Conservation (phyloP, 768 basidiomycete genomes). For the Tylopilus balloui region DNA sequence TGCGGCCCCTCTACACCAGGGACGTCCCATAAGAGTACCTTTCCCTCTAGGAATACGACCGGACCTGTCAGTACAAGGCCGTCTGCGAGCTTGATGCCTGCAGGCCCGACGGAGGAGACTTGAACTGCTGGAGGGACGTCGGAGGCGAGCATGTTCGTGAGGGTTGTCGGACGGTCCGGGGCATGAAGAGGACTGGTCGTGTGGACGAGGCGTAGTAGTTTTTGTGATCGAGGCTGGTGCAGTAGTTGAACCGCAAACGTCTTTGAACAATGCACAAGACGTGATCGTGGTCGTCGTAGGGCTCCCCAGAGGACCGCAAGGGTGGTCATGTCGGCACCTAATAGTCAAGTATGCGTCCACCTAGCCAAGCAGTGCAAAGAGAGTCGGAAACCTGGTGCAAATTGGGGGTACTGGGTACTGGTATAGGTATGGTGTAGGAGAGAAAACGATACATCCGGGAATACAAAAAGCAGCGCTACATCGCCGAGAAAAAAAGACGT, state of each 20-base stretch:
- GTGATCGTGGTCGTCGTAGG: constrained; percentile 1
- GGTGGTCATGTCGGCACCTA: not conserved
- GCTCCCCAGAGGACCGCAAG: not conserved
- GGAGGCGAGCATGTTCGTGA: constrained; percentile 73
- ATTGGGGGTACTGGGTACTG: too few species aligned
- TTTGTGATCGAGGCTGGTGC: not conserved
- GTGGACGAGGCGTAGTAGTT: constrained; percentile 12
- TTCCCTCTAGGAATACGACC: constrained; percentile 80
- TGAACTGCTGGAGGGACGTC: constrained; percentile 67
- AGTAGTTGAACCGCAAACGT: not conserved
- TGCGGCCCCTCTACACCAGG: constrained; percentile 32
- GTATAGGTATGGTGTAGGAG: too few species aligned
- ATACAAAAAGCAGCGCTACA: constrained; percentile 2
- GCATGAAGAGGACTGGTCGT: constrained; percentile 3
- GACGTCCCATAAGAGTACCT: constrained; percentile 89
- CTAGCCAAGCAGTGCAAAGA: not conserved
- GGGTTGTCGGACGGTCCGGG: constrained; percentile 25
- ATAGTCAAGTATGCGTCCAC: too few species aligned
- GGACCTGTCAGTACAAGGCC: constrained; percentile 75
- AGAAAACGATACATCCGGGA: constrained; percentile 7
- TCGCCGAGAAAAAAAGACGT: not conserved
- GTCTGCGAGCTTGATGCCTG: constrained; percentile 69
- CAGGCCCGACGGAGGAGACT: constrained; percentile 57
- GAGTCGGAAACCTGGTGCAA: too few species aligned
- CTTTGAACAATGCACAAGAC: not conserved